Evolutionary conservation across 768 basidiomycete species (phyloP), one percentile per base, ranked within the genome.

Genomic region (Sarcodon aspratus): DNA sequence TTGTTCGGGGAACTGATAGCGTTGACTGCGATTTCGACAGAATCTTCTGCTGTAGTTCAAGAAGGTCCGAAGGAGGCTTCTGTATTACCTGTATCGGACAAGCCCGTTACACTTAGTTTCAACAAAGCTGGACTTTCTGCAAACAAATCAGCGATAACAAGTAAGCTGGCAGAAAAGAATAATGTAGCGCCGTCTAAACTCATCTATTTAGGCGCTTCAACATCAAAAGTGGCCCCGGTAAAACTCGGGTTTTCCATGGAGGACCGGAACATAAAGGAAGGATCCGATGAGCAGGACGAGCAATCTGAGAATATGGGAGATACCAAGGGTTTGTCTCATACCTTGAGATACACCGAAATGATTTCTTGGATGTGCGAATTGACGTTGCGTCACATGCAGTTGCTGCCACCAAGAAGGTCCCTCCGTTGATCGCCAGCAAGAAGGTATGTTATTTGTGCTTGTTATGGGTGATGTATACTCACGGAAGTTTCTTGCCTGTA

Each of bases 351-450:
- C 56, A 49, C 55, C 47, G 51, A 50, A 49, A 49, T 53, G 52
- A 47, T 52, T 49, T 50, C 55, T 37, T 55, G 52, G 55, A 54
- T 52, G 45, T 55, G 55, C 55, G 50, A 58, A 55, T 64, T 63
- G 55, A 64, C 61, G 53, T 55, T 45, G 52, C 54, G 52, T 59
- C 50, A 56, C 44, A 36, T 63, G 62, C 58, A 78, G 75, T 66
- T 53, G 56, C 60, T 44, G 67, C 73, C 51, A 70, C 76, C 36
- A 83, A 84, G 62, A 87, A 79, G 59, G 83, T 93, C 36, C 82
- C 84, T 12, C 88, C 91, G 4, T 66, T 90, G 55, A 83, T 90
- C 35, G 80, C 83, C 17, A 90, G 85, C 62, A 89, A 81, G 72
- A 92, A 90, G 81, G 90, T 84, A 56, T 35, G 54, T 35, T 35